Evolutionary conservation across 2,329 filamentous ascomycete species (phyloP), one percentile per base, ranked within the genome.

Genomic region (Graphilbum fragrans): DNA sequence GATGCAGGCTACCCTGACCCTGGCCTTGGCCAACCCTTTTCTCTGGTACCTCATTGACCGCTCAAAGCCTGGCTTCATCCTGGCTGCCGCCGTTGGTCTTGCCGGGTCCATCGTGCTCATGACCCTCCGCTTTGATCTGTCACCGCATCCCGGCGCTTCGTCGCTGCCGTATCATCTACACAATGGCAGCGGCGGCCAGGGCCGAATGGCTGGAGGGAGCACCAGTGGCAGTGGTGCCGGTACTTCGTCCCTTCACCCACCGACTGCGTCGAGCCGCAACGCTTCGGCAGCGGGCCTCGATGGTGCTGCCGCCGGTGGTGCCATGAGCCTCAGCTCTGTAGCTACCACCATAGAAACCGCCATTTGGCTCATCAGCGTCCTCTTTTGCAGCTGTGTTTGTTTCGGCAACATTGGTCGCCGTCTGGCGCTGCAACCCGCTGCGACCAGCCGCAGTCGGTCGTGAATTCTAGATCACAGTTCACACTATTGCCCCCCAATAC

Each of bases 31-130:
- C 18, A 96, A 96, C 57, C 90, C 92, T 1, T 82, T 92, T 10
- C 67, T 98, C 17, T 98, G 92, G 92, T 98, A 94, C 62, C 70
- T 96, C 20, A 83, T 98, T 55, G 92, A 98, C 62, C 84, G 90
- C 39, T 92, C 86, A 37, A 80, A 78, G 50, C 74, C 87, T 0
- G 92, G 92, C 5, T 82, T 96, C 50, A 64, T 92, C 27, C 72
- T 95, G 42, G 87, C 86, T 1, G 70, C 80, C 14, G 64, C 75
- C 2, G 80, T 94, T 11, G 83, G 86, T 2, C 56, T 90, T 21
- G 64, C 73, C 1, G 86, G 90, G 8, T 88, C 88, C 10, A 72
- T 74, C 14, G 59, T 86, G 16, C 65, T 94, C 17, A 72, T 94
- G 44, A 72, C 79, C 14, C 69, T 90, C 27, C 82, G 86, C 52